Conservation (phyloP, 306 rosid genomes). For the Erythrophleum fordii region DNA sequence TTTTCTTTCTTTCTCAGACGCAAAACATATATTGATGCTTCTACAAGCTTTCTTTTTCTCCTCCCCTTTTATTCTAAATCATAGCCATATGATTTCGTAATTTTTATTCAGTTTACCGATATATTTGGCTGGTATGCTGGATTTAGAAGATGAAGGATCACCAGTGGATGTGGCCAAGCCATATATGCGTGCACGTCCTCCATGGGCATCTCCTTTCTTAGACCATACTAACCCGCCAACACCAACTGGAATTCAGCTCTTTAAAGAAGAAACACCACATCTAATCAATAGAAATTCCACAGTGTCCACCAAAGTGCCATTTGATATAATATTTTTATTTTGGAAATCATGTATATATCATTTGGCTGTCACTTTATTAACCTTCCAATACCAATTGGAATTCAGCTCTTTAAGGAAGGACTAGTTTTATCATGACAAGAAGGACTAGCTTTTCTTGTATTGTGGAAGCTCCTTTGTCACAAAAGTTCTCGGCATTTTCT, state of each 20-base stretch:
- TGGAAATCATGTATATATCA: neutral
- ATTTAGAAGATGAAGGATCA: slow-evolving; percentile 66
- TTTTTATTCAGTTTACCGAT: slow-evolving; percentile 20
- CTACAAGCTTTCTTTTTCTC: slow-evolving; percentile 11
- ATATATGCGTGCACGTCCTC: slow-evolving; percentile 84
- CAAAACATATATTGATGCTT: too few species aligned
- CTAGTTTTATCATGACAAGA: neutral
- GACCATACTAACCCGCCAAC: slow-evolving; percentile 59
- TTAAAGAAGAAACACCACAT: slow-evolving; percentile 67
- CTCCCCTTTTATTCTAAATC: slow-evolving; percentile 10
- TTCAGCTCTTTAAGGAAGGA: neutral
- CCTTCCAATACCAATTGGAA: neutral
- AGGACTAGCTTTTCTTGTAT: slow-evolving; percentile 15
- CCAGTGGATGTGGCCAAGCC: slow-evolving; percentile 87
- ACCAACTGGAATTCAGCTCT: slow-evolving; percentile 59
- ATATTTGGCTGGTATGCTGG: slow-evolving; percentile 50
- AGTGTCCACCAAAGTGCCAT: slow-evolving; percentile 67
- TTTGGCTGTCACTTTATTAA: neutral
- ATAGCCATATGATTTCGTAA: slow-evolving; percentile 4
- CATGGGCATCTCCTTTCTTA: slow-evolving; percentile 81
- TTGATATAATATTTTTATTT: slow-evolving; percentile 19
- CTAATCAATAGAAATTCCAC: slow-evolving; percentile 57
- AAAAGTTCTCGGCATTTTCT: slow-evolving; percentile 27
- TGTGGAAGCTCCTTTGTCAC: slow-evolving; percentile 16
- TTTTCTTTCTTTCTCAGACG: slow-evolving; percentile 35